phyloP scores from a whole-genome alignment of 139 green algal genomes.

The Chlamydomonas asymmetrica region DNA sequence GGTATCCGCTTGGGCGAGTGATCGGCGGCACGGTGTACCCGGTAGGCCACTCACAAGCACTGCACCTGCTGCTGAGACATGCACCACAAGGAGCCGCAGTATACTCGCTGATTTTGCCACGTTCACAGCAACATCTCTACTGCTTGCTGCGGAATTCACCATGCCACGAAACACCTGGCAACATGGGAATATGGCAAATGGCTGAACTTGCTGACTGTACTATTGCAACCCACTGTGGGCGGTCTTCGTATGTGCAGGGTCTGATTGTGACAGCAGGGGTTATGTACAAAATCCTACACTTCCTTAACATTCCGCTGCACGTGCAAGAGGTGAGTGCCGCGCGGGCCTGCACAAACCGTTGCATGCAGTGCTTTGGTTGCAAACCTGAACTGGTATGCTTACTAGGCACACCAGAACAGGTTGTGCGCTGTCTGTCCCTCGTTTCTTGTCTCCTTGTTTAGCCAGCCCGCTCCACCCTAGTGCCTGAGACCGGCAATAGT shows the following conservation, averaged over 20 bases:
- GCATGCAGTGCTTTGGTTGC: no score
- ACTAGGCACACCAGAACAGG: no score
- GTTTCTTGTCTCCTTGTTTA: no score
- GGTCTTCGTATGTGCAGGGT: conserved; percentile 54
- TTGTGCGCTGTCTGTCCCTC: no score
- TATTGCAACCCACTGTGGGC: no score
- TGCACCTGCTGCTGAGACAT: neutral
- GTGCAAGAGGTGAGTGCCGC: conserved; percentile 79
- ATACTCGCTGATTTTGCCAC: neutral
- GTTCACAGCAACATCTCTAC: no score
- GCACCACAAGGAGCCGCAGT: neutral
- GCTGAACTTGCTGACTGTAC: neutral
- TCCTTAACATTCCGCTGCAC: conserved; percentile 88
- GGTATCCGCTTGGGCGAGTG: conserved; percentile 89
- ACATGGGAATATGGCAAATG: neutral
- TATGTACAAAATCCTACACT: conserved; percentile 88
- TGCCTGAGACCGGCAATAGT: no score
- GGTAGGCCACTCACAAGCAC: no score
- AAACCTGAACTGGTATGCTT: no score
- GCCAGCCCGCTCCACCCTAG: no score
- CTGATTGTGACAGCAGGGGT: conserved; percentile 90
- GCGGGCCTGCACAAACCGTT: no score
- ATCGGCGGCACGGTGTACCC: conserved; percentile 91
- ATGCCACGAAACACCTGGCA: neutral
- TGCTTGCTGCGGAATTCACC: no score